Base-by-base conservation (phyloP, 2,329 filamentous ascomycete genomes). In the Trichoderma sp. region DNA sequence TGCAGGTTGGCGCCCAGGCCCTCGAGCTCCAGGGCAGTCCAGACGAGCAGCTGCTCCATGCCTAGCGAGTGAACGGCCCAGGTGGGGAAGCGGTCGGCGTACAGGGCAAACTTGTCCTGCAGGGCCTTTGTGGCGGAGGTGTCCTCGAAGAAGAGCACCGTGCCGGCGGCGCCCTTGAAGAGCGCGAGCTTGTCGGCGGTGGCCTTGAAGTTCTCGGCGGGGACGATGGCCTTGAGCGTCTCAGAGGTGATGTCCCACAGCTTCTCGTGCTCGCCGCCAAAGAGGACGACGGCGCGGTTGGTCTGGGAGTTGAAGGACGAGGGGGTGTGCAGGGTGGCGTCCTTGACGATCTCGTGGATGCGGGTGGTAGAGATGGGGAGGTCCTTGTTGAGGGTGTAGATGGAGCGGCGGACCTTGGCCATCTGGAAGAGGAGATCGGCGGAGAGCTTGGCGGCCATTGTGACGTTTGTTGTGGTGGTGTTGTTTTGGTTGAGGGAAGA, bases 231-330 rank as follows among this genome's bases (percentile, higher is more conserved):
- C 69, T 76, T 75, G 71, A 81, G 77, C 52, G 75, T 71, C 21
- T 90, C 88, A 71, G 83, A 81, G 68, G 89, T 86, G 70, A 93
- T 84, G 78, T 93, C 90, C 95, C 94, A 97, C 74, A 97, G 88
- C 83, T 92, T 91, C 75, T 94, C 89, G 84, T 97, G 94, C 80
- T 97, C 92, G 71, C 87, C 87, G 76, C 91, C 90, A 76, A 96
- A 86, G 67, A 97, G 88, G 63, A 97, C 87, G 59, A 97, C 87
- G 70, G 91, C 82, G 70, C 94, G 90, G 73, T 92, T 91, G 74
- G 89, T 89, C 84, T 97, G 94, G 53, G 89, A 92, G 88, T 97
- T 97, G 90, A 97, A 97, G 72, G 90, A 89, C 64, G 88, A 91
- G 53, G 94, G 94, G 1, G 91, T 85, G 79, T 93, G 85, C 70